Evolutionary conservation across 108 stramenopile species (phyloP), one percentile per base, ranked within the genome.

Genomic region (Nitzschia sp.): DNA sequence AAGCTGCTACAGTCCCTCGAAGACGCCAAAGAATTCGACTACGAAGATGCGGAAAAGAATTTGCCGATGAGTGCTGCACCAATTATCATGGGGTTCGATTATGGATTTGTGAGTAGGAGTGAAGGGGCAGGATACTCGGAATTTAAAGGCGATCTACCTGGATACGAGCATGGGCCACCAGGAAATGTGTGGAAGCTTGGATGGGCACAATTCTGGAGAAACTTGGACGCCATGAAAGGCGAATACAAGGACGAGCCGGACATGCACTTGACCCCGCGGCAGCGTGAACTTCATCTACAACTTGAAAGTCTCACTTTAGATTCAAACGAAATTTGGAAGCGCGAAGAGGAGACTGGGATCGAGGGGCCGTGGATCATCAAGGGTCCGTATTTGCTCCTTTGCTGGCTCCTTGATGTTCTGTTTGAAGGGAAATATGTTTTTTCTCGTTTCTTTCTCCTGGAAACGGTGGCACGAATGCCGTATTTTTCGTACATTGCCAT

Each of bases 401-500:
- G 82, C 35, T 81, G 63, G 28, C 27, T 90, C 4, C 74, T 90
- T 25, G 89, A 90, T 63, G 80, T 79, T 9, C 53, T 85, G 6
- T 90, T 90, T 55, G 80, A 85, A 33, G 78, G 72, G 3, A 68
- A 66, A 23, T 73, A 82, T 58, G 69, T 81, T 1, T 80, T 84
- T 52, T 58, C 75, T 17, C 13, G 76, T 17, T 96, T 96, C 63
- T 91, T 82, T 45, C 66, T 91, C 0, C 59, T 96, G 31, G 96
- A 96, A 69, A 95, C 90, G 3, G 85, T 96, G 1, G 96, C 96
- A 2, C 78, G 96, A 11, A 89, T 96, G 73, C 96, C 96, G 0
- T 96, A 96, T 73, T 95, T 96, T 66, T 69, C 81, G 17, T 96
- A 95, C 67, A 85, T 93, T 44, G 84, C 88, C 31, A 93, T 96